Evolutionary conservation across 78 protist species (phyloP).

Genomic region (Protostelium mycophagum): DNA sequence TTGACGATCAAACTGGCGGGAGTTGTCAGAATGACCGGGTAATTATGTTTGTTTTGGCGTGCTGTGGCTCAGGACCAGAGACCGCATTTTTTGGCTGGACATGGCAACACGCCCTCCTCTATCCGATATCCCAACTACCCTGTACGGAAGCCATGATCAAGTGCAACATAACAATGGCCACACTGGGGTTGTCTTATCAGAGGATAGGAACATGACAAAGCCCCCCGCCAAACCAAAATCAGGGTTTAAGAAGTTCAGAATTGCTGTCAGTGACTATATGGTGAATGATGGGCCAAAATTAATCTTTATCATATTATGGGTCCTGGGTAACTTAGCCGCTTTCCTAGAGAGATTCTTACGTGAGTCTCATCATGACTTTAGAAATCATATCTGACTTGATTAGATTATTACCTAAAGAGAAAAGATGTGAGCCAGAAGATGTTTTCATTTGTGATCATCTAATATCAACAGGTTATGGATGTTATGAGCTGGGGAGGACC

Average conservation of each 20-base stretch:
- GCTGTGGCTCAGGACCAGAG: too few species aligned
- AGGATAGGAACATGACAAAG: too few species aligned
- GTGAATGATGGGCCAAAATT: constrained; percentile 59
- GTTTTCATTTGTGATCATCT: background rate
- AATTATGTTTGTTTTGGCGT: too few species aligned
- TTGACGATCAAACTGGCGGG: too few species aligned
- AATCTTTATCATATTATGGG: constrained; percentile 23
- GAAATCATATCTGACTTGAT: background rate
- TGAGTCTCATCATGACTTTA: background rate
- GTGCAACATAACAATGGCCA: too few species aligned
- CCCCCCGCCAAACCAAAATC: background rate
- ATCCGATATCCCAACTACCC: too few species aligned
- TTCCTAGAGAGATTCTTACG: constrained; percentile 16
- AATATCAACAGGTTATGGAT: background rate
- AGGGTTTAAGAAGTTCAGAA: background rate
- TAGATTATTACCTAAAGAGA: constrained; percentile 2
- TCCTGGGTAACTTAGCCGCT: constrained; percentile 21
- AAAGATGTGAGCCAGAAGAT: too few species aligned
- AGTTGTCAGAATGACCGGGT: too few species aligned
- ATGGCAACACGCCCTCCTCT: too few species aligned
- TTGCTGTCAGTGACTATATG: constrained; percentile 16
- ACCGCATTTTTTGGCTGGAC: too few species aligned
- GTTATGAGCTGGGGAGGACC: background rate
- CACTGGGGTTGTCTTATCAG: too few species aligned
- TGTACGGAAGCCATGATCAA: too few species aligned